Percentiles rank a stretch among this genome's conserved stretches.
Evolutionary conservation across 2,329 filamentous ascomycete genomes (phyloP).

Genomic region (Nemania sp.): DNA sequence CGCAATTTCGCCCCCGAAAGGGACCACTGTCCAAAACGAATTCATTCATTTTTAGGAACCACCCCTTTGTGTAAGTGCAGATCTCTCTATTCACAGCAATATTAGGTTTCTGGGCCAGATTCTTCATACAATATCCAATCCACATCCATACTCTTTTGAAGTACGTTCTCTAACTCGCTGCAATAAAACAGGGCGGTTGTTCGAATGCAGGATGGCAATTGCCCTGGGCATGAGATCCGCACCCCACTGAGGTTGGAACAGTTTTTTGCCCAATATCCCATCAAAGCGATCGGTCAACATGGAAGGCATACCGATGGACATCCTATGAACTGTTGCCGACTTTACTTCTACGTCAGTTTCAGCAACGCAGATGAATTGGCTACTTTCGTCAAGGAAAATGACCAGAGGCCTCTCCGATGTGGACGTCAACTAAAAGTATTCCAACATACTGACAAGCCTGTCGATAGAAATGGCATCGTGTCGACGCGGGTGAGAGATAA

Average conservation of each 20-base stretch:
- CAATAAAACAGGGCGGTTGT: constrained; percentile 11
- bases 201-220: constrained; percentile 11
- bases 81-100: neutral
- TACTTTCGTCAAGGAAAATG: constrained; percentile 7
- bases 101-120: neutral
- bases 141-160: constrained; percentile 1
- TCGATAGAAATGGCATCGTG: constrained; percentile 5
- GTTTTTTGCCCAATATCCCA: constrained; percentile 8
- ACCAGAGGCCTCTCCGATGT: constrained; percentile 2
- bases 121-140: constrained; percentile 1
- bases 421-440: neutral
- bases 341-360: constrained; percentile 6
- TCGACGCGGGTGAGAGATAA: constrained; percentile 4
- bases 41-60: neutral
- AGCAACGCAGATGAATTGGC: constrained; percentile 5
- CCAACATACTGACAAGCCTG: neutral
- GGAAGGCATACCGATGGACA: constrained; percentile 1
- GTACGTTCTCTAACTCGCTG: constrained; percentile 1
- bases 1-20: neutral
- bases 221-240: constrained; percentile 4
- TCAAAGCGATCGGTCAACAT: constrained; percentile 5
- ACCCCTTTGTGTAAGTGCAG: constrained; percentile 5
- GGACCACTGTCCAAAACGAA: neutral
- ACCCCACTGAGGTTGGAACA: constrained; percentile 9
- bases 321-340: neutral